phyloP scores from a whole-genome alignment of 2,329 filamentous ascomycete species.

The Claviceps arundinis region DNA sequence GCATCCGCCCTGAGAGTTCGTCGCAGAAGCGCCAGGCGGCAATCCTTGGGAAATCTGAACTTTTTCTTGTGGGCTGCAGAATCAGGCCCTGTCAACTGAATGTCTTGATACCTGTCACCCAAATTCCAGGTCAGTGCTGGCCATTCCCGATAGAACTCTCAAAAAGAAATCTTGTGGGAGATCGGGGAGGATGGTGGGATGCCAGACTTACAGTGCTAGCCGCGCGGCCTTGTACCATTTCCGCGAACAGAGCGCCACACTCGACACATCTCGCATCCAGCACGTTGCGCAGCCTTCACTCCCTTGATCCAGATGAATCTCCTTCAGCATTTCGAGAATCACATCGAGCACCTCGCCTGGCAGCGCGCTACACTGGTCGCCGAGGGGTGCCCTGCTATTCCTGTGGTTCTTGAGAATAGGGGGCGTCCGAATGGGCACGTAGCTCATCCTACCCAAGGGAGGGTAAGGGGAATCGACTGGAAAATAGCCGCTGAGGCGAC shows the following conservation, averaged over 20 bases:
- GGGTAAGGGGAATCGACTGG: conserved; percentile 24
- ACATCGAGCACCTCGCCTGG: conserved; percentile 46
- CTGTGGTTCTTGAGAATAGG: conserved; percentile 3
- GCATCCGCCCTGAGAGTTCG: conserved; percentile 41
- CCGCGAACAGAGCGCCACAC: conserved; percentile 34
- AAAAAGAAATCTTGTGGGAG: too few relatives aligned
- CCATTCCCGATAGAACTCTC: too few relatives aligned
- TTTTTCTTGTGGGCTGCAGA: conserved; percentile 41
- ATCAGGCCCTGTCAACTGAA: conserved; percentile 46
- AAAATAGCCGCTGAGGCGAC: conserved; percentile 25
- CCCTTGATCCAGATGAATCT: conserved; percentile 32
- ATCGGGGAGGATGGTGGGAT: too few relatives aligned
- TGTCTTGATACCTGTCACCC: conserved; percentile 39
- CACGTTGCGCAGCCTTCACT: conserved; percentile 48
- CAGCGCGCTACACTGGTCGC: conserved; percentile 40
- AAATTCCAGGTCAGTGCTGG: not conserved
- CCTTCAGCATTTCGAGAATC: conserved; percentile 40
- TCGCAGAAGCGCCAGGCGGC: conserved; percentile 42
- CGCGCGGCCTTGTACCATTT: conserved; percentile 40
- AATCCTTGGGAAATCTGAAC: conserved; percentile 38
- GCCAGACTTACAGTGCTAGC: conserved; percentile 31
- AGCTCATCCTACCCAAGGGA: conserved; percentile 3
- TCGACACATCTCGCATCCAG: conserved; percentile 48
- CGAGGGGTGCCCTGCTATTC: conserved; percentile 17
- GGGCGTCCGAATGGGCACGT: conserved; percentile 4